phyloP scores from a whole-genome alignment of 768 basidiomycete species.

The Boletus sp. region DNA sequence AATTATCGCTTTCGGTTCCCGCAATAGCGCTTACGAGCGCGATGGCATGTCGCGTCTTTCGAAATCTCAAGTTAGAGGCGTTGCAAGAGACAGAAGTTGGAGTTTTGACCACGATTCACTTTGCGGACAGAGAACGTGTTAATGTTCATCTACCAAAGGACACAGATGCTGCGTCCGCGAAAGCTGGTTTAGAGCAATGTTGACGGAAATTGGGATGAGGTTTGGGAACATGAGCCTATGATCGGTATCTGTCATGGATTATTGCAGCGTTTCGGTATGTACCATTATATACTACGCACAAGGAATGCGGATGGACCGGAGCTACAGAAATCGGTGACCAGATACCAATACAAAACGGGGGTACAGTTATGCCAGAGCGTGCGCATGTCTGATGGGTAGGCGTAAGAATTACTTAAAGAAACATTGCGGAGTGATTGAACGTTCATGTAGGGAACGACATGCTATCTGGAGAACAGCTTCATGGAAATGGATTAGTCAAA shows the following conservation, averaged over 20 bases:
- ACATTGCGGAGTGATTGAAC: background rate
- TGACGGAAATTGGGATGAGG: background rate
- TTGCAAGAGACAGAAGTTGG: constrained; percentile 6
- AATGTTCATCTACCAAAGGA: background rate
- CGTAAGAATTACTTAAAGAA: background rate
- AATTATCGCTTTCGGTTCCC: constrained; percentile 24
- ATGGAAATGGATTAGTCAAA: background rate
- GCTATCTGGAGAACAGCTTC: background rate
- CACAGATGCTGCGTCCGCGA: background rate
- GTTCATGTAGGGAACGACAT: constrained; percentile 6
- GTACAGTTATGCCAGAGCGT: background rate
- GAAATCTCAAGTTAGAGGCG: constrained; percentile 30
- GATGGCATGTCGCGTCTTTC: constrained; percentile 37
- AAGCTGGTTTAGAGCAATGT: background rate
- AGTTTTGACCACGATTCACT: constrained; percentile 17
- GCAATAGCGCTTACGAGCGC: constrained; percentile 31
- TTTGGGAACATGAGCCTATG: background rate
- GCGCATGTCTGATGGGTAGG: background rate
- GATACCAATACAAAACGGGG: constrained; percentile 19
- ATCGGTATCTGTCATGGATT: background rate
- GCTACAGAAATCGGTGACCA: background rate
- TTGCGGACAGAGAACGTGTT: constrained; percentile 6
- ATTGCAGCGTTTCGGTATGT: background rate
- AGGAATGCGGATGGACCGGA: background rate
- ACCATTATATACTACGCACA: background rate